These are phyloP conservation scores for Leptodermis oblonga DNA, from an alignment of 257 asterid genomes.

Conservation along the genomic window DNA sequence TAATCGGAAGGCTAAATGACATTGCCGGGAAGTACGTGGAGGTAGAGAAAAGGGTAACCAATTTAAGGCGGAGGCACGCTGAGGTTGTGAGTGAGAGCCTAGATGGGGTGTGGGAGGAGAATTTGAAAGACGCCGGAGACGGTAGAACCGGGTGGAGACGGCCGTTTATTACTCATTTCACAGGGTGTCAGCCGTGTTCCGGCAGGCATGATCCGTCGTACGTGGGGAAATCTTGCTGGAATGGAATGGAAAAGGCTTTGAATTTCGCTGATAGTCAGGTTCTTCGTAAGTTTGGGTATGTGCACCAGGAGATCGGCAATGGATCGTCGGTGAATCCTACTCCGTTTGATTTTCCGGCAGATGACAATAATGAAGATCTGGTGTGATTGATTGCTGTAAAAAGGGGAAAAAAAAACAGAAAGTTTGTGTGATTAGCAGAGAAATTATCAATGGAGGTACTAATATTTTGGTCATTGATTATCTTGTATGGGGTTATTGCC, in stretches of 20 bases:
- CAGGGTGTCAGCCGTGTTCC: slow-evolving; percentile 39
- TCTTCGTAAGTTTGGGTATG: slow-evolving; percentile 28
- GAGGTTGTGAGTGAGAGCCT: slow-evolving; percentile 22
- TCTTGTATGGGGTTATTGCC: too few relatives aligned
- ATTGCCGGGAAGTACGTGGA: slow-evolving; percentile 15
- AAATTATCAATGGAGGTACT: too few relatives aligned
- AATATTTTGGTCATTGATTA: too few relatives aligned
- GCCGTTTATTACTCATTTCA: slow-evolving; percentile 37
- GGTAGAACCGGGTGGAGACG: slow-evolving; percentile 19
- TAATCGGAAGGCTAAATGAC: slow-evolving; percentile 14
- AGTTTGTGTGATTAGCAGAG: too few relatives aligned
- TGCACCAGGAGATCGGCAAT: slow-evolving; percentile 20
- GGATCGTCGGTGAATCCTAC: slow-evolving; percentile 22
- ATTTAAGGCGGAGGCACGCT: slow-evolving; percentile 21
- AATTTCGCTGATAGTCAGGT: slow-evolving; percentile 45
- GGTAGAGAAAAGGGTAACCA: slow-evolving; percentile 16
- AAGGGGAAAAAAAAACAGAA: too few relatives aligned
- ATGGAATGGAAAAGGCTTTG: slow-evolving; percentile 32
- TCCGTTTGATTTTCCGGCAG: slow-evolving; percentile 25
- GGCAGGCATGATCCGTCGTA: slow-evolving; percentile 25
- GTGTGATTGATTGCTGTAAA: too few relatives aligned
- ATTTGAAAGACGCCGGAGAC: slow-evolving; percentile 22
- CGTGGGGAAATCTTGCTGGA: slow-evolving; percentile 23
- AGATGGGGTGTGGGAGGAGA: slow-evolving; percentile 23
- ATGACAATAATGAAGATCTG: not conserved